Evolutionary conservation across 2,329 filamentous ascomycete genomes (phyloP), one percentile per base, ranked within the genome.

Genomic region (Diplocarpon mali): DNA sequence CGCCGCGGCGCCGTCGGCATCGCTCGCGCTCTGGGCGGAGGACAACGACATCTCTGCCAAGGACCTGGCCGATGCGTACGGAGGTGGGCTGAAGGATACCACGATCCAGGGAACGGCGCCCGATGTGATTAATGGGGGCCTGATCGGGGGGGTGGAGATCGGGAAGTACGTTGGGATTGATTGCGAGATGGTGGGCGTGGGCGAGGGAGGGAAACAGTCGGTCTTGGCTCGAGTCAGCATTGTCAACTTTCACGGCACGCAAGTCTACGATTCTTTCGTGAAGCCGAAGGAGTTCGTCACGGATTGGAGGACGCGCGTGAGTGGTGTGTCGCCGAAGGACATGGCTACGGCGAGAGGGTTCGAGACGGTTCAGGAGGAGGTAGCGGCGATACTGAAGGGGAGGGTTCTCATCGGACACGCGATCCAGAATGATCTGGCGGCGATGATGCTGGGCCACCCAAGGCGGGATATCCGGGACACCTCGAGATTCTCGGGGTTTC

Each of bases 141-240:
- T 78, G 3, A 72, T 75, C 1, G 63, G 68, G 17, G 76, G 72
- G 5, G 66, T 83, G 30, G 76, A 87, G 42, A 68, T 89, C 15
- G 92, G 90, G 41, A 94, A 92, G 71, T 98, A 94, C 62, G 68
- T 98, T 35, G 84, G 85, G 15, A 77, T 98, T 38, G 92, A 98
- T 68, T 98, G 92, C 64, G 92, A 98, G 67, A 98, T 98, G 92
- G 92, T 98, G 20, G 92, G 90, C 38, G 78, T 93, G 11, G 85
- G 83, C 0, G 75, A 76, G 1, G 78, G 78, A 40, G 75, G 78
- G 16, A 71, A 81, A 52, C 75, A 80, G 59, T 88, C 86, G 30
- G 80, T 79, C 0, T 75, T 98, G 36, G 92, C 92, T 1, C 78
- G 92, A 38, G 86, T 90, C 44, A 94, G 85, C 60, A 69, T 94